Evolutionary conservation across 345 rosid species (phyloP), one percentile per base, ranked within the genome.

Genomic region (Salix purpurea): DNA sequence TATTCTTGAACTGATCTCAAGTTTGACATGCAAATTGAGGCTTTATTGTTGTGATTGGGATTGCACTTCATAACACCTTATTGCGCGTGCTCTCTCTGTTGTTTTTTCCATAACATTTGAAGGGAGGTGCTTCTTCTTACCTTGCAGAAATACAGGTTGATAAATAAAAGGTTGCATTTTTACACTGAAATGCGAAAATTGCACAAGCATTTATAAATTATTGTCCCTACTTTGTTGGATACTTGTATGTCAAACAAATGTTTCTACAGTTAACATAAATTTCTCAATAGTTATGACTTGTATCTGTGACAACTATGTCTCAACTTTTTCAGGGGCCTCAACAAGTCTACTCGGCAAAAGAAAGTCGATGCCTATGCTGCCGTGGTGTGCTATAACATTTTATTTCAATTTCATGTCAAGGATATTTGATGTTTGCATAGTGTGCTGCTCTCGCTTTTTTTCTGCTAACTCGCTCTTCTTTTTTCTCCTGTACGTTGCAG

Each of bases 281-380:
- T 8, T 16, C 39, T 74, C 7, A 23, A 26, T 30, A 21, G 61
- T 14, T 39, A 19, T 14, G 24, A 64, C 50, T 2, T 32, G 42
- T 32, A 54, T 34, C 26, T 19, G 24, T 32, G 36, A 23, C 68
- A 67, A 64, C 69, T 61, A 72, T 64, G 32, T 64, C 7, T 10
- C 12, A 11, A 12, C 32, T 76, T 18, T 87, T 85, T 54, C 91
- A 95, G 99, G 94, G 97, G 96, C 74, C 90, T 93, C 11, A 48
- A 75, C 76, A 90, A 86, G 83, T 78, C 87, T 60, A 73, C 87
- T 23, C 85, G 97, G 36, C 90, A 90, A 68, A 87, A 76, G 79
- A 82, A 67, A 42, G 66, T 78, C 2, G 98, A 95, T 83, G 96
- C 98, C 23, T 93, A 89, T 80, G 93, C 98, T 56, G 98, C 98